Base-by-base conservation (phyloP, 805 yeast genomes). In the Candida schatavii region DNA sequence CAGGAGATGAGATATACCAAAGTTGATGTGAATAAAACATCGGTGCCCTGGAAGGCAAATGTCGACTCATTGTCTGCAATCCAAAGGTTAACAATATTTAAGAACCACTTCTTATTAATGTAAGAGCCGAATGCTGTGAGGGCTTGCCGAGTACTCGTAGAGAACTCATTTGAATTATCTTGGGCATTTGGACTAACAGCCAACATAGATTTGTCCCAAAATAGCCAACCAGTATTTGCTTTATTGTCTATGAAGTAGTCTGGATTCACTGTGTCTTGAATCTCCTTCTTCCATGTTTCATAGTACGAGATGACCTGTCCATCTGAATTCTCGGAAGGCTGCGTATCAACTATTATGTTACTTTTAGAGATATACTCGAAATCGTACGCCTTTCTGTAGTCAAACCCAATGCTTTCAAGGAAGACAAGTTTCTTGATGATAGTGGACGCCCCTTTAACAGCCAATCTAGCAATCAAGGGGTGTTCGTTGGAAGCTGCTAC, bases 41-140 rank as follows among this genome's bases (percentile, higher is more conserved):
- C 78, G 1, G 75, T 70, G 2, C 81, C 80, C 45, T 83, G 83
- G 52, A 85, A 86, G 1, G 77, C 77, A 17, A 85, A 79, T 27
- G 74, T 78, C 0, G 79, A 68, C 49, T 88, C 91, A 56, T 87
- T 79, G 54, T 88, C 83, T 47, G 83, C 74, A 25, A 80, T 66
- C 62, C 84, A 70, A 39, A 75, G 62, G 11, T 68, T 68, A 11
- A 80, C 64, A 6, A 83, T 66, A 11, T 60, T 61, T 3, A 54
- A 48, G n/a, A 88, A 54, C 88, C 91, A 85, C 0, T 75, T 75
- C 45, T 72, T 75, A 3, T 73, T 71, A 3, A 88, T 57, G 3
- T 57, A 30, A 0, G 56, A 36, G 4, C 84, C 80, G 42, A 85
- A 64, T 0, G 52, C 48, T 2, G 46, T 46, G 22, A 87, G 48